These are phyloP conservation scores for Spathaspora girioi DNA, from an alignment of 805 yeast species.

Conservation along the genomic window DNA sequence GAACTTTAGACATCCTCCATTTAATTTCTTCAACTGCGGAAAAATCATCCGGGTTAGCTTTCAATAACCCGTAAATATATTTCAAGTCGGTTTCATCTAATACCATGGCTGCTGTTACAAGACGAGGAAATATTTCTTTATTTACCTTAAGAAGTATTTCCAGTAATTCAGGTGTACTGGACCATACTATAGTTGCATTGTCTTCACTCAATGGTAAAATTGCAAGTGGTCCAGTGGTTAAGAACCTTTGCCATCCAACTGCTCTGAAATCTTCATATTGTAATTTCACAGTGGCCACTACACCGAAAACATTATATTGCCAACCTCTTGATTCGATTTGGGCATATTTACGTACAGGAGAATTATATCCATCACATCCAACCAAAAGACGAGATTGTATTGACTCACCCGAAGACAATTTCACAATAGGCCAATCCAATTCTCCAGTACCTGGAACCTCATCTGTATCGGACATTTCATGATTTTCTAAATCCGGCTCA, in stretches of 20 bases:
- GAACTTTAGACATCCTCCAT: constrained; percentile 57
- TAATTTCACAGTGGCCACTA: constrained; percentile 83
- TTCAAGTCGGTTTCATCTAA: constrained; percentile 73
- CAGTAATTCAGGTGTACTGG: constrained; percentile 74
- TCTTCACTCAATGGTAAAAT: constrained; percentile 83
- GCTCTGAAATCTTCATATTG: constrained; percentile 67
- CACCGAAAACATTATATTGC: constrained; percentile 83
- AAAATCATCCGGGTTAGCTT: constrained; percentile 38
- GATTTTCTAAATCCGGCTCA: constrained; percentile 7
- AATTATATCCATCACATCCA: constrained; percentile 95
- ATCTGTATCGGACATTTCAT: constrained; percentile 16
- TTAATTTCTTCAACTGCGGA: constrained; percentile 62
- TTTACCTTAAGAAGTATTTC: constrained; percentile 55
- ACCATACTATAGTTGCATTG: constrained; percentile 92
- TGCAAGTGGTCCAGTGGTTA: constrained; percentile 91
- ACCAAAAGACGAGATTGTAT: constrained; percentile 72
- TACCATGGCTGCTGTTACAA: constrained; percentile 86
- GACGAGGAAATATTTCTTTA: constrained; percentile 58
- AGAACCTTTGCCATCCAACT: constrained; percentile 90
- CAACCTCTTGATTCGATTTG: constrained; percentile 87
- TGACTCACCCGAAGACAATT: constrained; percentile 59
- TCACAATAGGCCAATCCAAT: constrained; percentile 73
- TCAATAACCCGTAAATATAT: constrained; percentile 51
- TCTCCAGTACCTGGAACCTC: constrained; percentile 20
- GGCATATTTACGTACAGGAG: constrained; percentile 84